Conservation (phyloP, 2,329 filamentous ascomycete species). For the Epicoccum sorghinum region DNA sequence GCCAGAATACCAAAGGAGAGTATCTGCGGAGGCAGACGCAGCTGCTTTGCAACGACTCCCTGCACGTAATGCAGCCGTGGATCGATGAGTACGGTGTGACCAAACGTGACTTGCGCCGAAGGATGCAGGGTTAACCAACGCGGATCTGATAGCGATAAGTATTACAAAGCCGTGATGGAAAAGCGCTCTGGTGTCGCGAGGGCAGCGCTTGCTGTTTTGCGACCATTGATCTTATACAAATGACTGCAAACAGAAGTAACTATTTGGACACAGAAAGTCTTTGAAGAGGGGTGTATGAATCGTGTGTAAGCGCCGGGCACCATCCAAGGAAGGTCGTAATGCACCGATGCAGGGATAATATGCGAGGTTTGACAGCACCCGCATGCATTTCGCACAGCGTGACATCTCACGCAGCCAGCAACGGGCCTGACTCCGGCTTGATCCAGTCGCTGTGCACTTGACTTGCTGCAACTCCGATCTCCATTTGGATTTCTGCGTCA, state of each 20-base stretch:
- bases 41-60: slow-evolving; percentile 9
- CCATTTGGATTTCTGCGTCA: background rate
- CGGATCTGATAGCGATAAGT: background rate
- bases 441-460: background rate
- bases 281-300: slow-evolving; percentile 16
- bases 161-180: no score
- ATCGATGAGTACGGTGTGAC: background rate
- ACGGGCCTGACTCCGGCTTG: slow-evolving; percentile 6
- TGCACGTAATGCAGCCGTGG: background rate
- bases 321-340: slow-evolving; percentile 11
- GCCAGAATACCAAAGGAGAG: background rate
- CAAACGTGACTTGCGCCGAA: background rate
- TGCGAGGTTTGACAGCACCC: slow-evolving; percentile 22
- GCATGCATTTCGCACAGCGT: slow-evolving; percentile 20
- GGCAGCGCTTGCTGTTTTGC: no score
- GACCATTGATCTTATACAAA: no score
- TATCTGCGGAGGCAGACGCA: slow-evolving; percentile 1
- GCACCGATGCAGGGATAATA: slow-evolving; percentile 17
- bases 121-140: background rate
- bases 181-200: no score
- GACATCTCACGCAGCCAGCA: slow-evolving; percentile 17
- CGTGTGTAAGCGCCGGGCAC: slow-evolving; percentile 31
- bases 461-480: background rate
- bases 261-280: background rate
- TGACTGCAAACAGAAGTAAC: background rate